Percentiles rank a stretch among this genome's conserved stretches.
Conservation (phyloP, 305 asterid species). For the Withania somnifera region DNA sequence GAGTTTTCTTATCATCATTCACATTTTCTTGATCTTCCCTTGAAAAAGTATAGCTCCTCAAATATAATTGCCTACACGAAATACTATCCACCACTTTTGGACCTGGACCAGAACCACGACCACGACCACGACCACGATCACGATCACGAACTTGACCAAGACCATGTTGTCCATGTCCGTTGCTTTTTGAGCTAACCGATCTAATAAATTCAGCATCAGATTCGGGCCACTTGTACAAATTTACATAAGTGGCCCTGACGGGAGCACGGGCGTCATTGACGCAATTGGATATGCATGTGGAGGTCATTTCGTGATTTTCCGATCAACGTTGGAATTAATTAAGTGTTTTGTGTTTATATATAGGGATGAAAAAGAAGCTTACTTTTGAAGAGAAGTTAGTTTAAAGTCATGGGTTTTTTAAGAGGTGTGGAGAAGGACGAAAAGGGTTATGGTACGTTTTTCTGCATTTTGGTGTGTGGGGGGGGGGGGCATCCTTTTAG, state of each 20-base stretch:
- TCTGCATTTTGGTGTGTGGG: too few species aligned
- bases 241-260: slow-evolving; percentile 39
- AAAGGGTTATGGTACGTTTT: too few species aligned
- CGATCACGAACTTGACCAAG: too few species aligned
- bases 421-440: too few species aligned
- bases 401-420: too few species aligned
- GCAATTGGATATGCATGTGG: slow-evolving; percentile 17
- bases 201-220: slow-evolving; percentile 53
- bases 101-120: slow-evolving; percentile 1
- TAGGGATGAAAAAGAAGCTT: background rate
- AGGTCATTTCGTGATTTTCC: slow-evolving; percentile 12
- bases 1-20: slow-evolving; percentile 7
- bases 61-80: slow-evolving; percentile 48
- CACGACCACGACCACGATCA: background rate
- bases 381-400: background rate
- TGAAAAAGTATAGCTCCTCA: slow-evolving; percentile 57
- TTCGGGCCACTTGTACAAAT: slow-evolving; percentile 64
- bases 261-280: slow-evolving; percentile 20
- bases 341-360: background rate
- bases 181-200: slow-evolving; percentile 28
- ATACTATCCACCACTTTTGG: slow-evolving; percentile 41
- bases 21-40: slow-evolving; percentile 27
- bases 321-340: background rate
- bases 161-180: background rate
- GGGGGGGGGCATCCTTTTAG: too few species aligned